Evolutionary conservation across 2,329 filamentous ascomycete species (phyloP), one percentile per base, ranked within the genome.

Genomic region (Xylariaceae sp.): DNA sequence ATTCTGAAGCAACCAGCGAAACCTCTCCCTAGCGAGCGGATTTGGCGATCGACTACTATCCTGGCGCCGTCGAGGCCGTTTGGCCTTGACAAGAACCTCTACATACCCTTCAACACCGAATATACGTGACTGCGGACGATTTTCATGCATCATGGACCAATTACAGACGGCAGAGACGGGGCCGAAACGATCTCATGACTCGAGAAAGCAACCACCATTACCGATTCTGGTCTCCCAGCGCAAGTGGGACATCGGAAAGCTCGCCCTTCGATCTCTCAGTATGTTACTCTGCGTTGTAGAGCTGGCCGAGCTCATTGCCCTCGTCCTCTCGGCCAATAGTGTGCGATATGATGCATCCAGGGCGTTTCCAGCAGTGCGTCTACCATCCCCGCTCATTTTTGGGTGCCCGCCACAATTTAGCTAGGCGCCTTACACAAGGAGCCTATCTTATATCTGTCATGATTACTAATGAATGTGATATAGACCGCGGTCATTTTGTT

Each of bases 201-300:
- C 22, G 22, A 38, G 51, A 9, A 33, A 45, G 13, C 39, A 56
- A 38, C 60, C 59, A 18, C 53, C 51, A 3, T 28, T 61, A 22
- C 58, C 59, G 1, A 44, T 55, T 6, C n/a, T 58, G 31, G 50
- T 53, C 14, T 54, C 51, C 33, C 57, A 61, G 50, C 45, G 18
- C 34, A 56, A 47, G 52, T 66, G 63, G 62, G 55, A 63, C 38
- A 46, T 60, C 40, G 46, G 54, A 48, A 64, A 63, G 50, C 48
- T 66, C 18, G 40, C 63, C 19, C 22, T 62, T 9, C 62, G 64
- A 40, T 28, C 52, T 18, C 10, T 61, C 18, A 47, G 51, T 38
- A 44, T 60, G 28, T 17, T 48, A 6, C 13, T 61, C 9, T 47
- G 55, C 45, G 33, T 58, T 28, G 42, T 48, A 31, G 46, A 42